Evolutionary conservation across 2,329 filamentous ascomycete species (phyloP).

Genomic region (Aspergillus floridensis): DNA sequence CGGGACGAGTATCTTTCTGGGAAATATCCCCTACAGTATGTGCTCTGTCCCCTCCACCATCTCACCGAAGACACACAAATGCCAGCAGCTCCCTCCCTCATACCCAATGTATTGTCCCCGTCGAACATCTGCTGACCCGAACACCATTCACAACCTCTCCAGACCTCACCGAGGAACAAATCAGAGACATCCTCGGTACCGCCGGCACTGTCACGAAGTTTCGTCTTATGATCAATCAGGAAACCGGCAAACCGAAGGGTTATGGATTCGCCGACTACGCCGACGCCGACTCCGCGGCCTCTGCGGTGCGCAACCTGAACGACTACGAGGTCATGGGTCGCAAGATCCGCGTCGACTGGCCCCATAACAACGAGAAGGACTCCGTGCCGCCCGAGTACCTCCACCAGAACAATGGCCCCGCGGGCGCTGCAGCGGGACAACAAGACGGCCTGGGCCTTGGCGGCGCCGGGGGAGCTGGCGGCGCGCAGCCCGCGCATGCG

Average conservation of each 20-base stretch:
- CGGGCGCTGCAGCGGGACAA: background rate
- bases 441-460: background rate
- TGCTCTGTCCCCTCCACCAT: constrained; percentile 48
- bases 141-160: constrained; percentile 6
- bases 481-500: constrained; percentile 47
- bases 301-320: constrained; percentile 91
- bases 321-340: constrained; percentile 93
- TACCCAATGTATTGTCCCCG: background rate
- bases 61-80: constrained; percentile 17
- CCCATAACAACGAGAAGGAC: constrained; percentile 80
- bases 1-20: constrained; percentile 48
- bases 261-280: constrained; percentile 97
- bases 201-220: constrained; percentile 90
- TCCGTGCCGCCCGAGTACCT: constrained; percentile 55
- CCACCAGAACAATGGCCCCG: background rate
- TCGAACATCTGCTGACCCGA: background rate
- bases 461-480: constrained; percentile 6
- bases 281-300: constrained; percentile 86
- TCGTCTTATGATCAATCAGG: constrained; percentile 89
- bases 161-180: constrained; percentile 95
- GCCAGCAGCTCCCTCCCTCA: background rate
- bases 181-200: constrained; percentile 86
- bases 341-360: constrained; percentile 92
- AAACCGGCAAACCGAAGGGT: constrained; percentile 90
- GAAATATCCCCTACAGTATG: constrained; percentile 67